Conservation (phyloP, 2,329 filamentous ascomycete species). For the Phoma sp. region DNA sequence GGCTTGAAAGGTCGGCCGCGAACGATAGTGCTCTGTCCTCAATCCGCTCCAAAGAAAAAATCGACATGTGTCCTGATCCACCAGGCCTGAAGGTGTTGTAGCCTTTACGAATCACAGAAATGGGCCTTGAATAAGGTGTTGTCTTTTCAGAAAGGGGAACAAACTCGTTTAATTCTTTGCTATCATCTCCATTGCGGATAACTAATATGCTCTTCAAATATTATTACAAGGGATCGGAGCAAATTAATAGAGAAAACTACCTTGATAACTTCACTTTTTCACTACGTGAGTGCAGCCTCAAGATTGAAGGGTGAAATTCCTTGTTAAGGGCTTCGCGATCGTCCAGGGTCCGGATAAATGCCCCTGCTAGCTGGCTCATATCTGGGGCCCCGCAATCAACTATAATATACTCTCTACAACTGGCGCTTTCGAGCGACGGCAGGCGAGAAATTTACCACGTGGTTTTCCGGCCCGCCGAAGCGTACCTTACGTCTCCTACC, state of each 20-base stretch:
- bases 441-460: constrained; percentile 2
- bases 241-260: not conserved
- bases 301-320: not conserved
- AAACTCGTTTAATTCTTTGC: too few species aligned
- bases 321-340: not conserved
- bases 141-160: too few species aligned
- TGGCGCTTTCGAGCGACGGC: not conserved
- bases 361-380: not conserved
- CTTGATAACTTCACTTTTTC: not conserved
- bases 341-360: constrained; percentile 16
- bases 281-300: constrained; percentile 1
- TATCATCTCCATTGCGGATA: not conserved
- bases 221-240: not conserved
- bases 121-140: too few species aligned
- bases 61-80: too few species aligned
- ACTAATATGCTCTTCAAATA: not conserved
- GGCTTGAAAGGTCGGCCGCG: too few species aligned
- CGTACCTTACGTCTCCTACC: constrained; percentile 14
- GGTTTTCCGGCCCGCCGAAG: constrained; percentile 16
- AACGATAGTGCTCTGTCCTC: too few species aligned
- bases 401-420: constrained; percentile 6
- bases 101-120: too few species aligned
- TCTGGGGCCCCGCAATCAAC: constrained; percentile 12
- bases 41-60: too few species aligned
- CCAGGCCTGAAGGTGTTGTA: too few species aligned